Base-by-base conservation (phyloP, 148 eudicot genomes). In the Rhododendron ferrugineum region DNA sequence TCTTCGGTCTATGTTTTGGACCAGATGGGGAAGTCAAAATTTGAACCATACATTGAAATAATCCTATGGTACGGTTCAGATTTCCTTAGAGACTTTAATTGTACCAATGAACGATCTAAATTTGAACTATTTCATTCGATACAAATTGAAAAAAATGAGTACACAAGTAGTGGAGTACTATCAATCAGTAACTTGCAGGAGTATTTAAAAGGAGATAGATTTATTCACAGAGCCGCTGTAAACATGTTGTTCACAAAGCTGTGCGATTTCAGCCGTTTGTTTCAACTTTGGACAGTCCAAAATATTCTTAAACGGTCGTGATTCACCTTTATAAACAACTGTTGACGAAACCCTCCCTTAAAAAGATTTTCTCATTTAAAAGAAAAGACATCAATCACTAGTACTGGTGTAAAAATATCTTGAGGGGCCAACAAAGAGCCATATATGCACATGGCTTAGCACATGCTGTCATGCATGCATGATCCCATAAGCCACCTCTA, bases 241-340 rank as follows among this genome's bases (percentile, higher is more conserved):
- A 40, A 40, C 8, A 40, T 1, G 0, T 40, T 6, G 44, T 40
- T 40, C 6, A 6, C 44, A 40, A 7, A 40, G 6, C 1, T 5
- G 44, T 1, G 8, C 8, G 44, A 40, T 40, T 1, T 40, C 6
- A 40, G 6, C 1, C 6, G 44, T 40, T 1, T 0, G 6, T 40
- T 40, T 40, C 1, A 1, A 40, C 1, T 40, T 40, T 40, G 44
- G 0, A 40, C 8, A 0, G 6, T 6, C 6, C 8, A 0, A 40
- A 40, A 40, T 0, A 40, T 8, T 40, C 44, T 6, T 5, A 40
- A 0, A 40, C 6, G 44, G 0, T 6, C 1, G 0, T 1, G 1
- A 40, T 40, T 40, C 8, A 40, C 44, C 1, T 6, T 5, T 8
- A 40, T 40, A 40, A 40, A 40, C 1, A 40, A 40, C 8, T 0